These are phyloP conservation scores for Pelargonium myrrhifolium DNA, from an alignment of 441 rosid species.

Conservation along the genomic window DNA sequence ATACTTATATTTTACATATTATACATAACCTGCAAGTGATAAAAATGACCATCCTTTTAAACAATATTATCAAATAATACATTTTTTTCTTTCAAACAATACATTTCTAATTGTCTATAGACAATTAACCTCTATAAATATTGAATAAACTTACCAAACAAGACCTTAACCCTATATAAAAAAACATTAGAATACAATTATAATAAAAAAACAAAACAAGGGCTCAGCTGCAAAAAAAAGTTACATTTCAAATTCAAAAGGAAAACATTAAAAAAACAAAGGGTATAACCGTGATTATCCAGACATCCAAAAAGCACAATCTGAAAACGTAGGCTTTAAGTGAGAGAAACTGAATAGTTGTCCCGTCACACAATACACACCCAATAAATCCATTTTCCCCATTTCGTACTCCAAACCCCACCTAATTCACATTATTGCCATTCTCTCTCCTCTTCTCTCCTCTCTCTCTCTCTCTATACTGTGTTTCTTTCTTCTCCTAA, in stretches of 20 bases:
- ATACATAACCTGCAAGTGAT: no score
- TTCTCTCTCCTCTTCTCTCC: conserved; percentile 22
- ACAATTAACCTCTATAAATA: no score
- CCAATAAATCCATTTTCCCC: conserved; percentile 15
- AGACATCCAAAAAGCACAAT: conserved; percentile 15
- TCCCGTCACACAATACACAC: conserved; percentile 17
- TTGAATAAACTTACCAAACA: no score
- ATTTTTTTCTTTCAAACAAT: no score
- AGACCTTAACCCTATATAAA: no score
- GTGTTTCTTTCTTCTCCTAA: conserved; percentile 11
- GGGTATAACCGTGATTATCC: conserved; percentile 29
- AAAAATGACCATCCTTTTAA: no score
- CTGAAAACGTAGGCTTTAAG: conserved; percentile 35
- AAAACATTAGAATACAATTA: no score
- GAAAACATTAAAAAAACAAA: not conserved
- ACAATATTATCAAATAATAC: no score
- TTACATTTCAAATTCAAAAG: not conserved
- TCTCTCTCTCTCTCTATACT: conserved; percentile 21
- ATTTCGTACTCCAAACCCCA: conserved; percentile 20
- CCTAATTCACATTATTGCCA: conserved; percentile 37
- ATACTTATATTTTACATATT: no score
- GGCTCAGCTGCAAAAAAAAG: conserved; percentile 4
- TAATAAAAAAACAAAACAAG: not conserved
- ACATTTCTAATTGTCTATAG: no score
- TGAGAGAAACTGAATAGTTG: conserved; percentile 24